A percentile compares a stretch with the other conserved stretches of the same genome.
phyloP scores from a whole-genome alignment of 169 alveolate species.

The Cryptosporidium tyzzeri region DNA sequence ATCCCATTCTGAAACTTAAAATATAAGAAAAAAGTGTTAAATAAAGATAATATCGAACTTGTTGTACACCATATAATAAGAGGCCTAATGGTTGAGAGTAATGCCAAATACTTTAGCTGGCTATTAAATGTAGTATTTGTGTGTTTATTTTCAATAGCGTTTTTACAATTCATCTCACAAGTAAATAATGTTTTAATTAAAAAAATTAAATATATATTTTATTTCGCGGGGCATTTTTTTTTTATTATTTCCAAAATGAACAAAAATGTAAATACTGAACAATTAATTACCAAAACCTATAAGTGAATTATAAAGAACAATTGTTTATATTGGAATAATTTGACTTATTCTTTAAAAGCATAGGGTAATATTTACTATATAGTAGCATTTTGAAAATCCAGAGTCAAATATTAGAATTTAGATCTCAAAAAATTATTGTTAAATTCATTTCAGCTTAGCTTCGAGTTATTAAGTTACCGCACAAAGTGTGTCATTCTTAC shows the following conservation, averaged over 20 bases:
- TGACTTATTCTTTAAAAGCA: background rate
- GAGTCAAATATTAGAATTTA: background rate
- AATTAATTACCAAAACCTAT: background rate
- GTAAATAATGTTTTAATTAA: background rate
- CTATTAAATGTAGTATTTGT: background rate
- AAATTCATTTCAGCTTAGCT: background rate
- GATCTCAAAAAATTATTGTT: background rate
- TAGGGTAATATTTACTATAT: background rate
- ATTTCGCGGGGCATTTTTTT: slow-evolving; percentile 1
- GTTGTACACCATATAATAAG: slow-evolving; percentile 28
- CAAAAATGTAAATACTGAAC: background rate
- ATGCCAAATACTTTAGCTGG: slow-evolving; percentile 7
- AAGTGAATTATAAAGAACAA: no score
- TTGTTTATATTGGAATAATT: no score
- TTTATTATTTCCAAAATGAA: no score
- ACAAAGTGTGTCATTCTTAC: slow-evolving; percentile 50
- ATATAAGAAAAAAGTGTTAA: background rate
- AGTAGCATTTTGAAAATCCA: background rate
- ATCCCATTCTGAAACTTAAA: background rate
- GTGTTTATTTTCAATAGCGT: background rate
- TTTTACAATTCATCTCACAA: background rate
- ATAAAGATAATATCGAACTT: slow-evolving; percentile 10
- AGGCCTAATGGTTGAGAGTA: slow-evolving; percentile 50
- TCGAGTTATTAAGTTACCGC: slow-evolving; percentile 46
- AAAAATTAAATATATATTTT: background rate